A percentile compares a stretch with the other conserved stretches of the same genome.
Conservation (phyloP, 2,329 filamentous ascomycete genomes). For the Cladophialophora psammophila region DNA sequence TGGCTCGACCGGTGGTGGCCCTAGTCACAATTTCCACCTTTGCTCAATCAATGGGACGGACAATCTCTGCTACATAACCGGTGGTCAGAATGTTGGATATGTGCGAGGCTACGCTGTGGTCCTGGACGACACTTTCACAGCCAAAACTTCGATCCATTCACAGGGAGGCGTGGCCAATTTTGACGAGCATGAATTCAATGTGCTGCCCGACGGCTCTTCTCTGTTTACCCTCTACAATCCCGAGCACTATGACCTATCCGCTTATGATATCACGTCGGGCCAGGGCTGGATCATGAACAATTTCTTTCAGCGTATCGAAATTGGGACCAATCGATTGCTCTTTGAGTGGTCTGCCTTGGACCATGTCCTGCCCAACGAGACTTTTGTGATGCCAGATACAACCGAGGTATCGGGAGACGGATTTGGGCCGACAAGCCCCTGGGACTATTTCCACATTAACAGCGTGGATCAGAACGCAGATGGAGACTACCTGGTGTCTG, state of each 20-base stretch:
- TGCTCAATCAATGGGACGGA: conserved; percentile 57
- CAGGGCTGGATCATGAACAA: conserved; percentile 35
- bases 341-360: conserved; percentile 68
- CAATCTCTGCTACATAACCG: conserved; percentile 61
- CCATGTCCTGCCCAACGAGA: conserved; percentile 58
- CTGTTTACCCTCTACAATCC: conserved; percentile 50
- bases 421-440: conserved; percentile 53
- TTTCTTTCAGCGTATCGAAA: conserved; percentile 59
- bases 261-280: conserved; percentile 23
- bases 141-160: conserved; percentile 30
- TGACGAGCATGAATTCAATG: conserved; percentile 62
- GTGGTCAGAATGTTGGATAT: conserved; percentile 60
- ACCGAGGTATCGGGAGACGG: conserved; percentile 58
- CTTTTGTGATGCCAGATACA: conserved; percentile 55
- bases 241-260: conserved; percentile 30
- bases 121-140: conserved; percentile 52
- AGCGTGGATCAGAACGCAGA: conserved; percentile 51
- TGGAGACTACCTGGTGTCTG: conserved; percentile 53
- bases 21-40: conserved; percentile 57
- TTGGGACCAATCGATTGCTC: conserved; percentile 60
- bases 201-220: conserved; percentile 52
- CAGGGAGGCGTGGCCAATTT: conserved; percentile 31
- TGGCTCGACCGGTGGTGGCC: conserved; percentile 56
- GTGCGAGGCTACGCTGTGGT: conserved; percentile 61
- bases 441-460: conserved; percentile 57